Conservation (phyloP, 371 early-diverging fungal species). For the Enterospora canceri region DNA sequence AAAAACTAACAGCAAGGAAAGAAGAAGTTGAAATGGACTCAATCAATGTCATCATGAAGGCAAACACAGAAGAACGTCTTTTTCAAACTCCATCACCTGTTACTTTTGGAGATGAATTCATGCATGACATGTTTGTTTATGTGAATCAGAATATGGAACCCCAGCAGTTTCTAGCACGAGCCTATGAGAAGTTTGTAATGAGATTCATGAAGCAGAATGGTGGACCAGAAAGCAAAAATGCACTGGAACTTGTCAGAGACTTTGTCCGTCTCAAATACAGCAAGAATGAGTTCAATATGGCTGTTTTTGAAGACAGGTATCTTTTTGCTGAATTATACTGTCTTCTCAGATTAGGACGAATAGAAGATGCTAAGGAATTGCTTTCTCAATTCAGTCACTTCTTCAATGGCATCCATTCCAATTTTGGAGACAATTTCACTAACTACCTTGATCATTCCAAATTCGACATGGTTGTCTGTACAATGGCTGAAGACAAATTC, state of each 20-base stretch:
- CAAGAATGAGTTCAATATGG: conserved; percentile 34
- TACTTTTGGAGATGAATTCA: conserved; percentile 29
- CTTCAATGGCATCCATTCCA: conserved; percentile 24
- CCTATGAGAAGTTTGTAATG: conserved; percentile 39
- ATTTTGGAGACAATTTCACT: conserved; percentile 23
- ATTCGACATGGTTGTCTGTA: background rate
- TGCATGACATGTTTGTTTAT: conserved; percentile 40
- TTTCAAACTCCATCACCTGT: background rate
- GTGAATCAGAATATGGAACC: conserved; percentile 7
- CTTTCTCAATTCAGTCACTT: conserved; percentile 23
- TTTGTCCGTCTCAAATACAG: conserved; percentile 43
- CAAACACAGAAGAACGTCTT: conserved; percentile 22
- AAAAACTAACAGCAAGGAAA: conserved; percentile 18
- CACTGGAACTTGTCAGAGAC: conserved; percentile 20
- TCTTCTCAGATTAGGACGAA: conserved; percentile 37
- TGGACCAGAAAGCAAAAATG: background rate
- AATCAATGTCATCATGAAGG: conserved; percentile 3
- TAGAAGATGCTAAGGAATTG: conserved; percentile 11
- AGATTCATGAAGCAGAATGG: conserved; percentile 32
- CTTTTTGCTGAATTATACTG: conserved; percentile 48
- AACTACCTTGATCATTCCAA: conserved; percentile 12
- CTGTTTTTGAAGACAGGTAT: conserved; percentile 46
- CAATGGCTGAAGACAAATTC: conserved; percentile 34
- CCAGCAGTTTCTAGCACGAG: conserved; percentile 20
- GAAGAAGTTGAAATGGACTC: conserved; percentile 20